Base-by-base conservation (phyloP, 2,329 filamentous ascomycete genomes). In the Penicillium digitatum region DNA sequence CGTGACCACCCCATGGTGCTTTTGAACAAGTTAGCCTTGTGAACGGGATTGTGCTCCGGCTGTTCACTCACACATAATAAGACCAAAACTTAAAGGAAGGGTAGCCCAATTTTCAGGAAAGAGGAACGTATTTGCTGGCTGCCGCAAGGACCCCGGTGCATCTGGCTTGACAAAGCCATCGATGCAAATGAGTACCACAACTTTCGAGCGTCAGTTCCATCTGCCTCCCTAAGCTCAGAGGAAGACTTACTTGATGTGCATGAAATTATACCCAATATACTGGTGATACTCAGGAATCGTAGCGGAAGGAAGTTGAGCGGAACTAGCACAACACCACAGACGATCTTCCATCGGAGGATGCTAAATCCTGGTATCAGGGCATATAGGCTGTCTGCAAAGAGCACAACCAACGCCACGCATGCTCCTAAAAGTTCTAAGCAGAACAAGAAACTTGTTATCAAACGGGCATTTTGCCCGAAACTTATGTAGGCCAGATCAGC, bases 401-500 rank as follows among this genome's bases (percentile, higher is more conserved):
- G 82, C 20, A 96, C 89, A 31, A 95, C 83, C 3, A 96, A 80
- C 3, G 93, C 93, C 29, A 97, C 92, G 68, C 90, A 95, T 22
- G 91, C 89, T 8, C 89, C 92, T 31, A 96, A 74, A 26, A 97
- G 81, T 72, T 97, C 93, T 40, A 97, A 71, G 11, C 87, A 91
- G 75, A 97, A 97, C 16, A 97, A 79, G 0, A 95, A 78, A 58
- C 90, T 95, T 8, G 90, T 93, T 29, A 88, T 82, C 32, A 96
- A 78, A 34, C 93, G 87, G 34, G 91, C 93, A 55, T 83, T 86
- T 16, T 86, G 83, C 9, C 93, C 93, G 71, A 95, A 96, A 20
- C 90, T 92, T 63, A 95, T 87, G 67, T 88, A 96, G 2, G 93
- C 94, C 45, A 97, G 79, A 69, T 97, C 93, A 32, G 92, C 94